Conservation (phyloP, 768 basidiomycete genomes). For the Boletus rex-veris region DNA sequence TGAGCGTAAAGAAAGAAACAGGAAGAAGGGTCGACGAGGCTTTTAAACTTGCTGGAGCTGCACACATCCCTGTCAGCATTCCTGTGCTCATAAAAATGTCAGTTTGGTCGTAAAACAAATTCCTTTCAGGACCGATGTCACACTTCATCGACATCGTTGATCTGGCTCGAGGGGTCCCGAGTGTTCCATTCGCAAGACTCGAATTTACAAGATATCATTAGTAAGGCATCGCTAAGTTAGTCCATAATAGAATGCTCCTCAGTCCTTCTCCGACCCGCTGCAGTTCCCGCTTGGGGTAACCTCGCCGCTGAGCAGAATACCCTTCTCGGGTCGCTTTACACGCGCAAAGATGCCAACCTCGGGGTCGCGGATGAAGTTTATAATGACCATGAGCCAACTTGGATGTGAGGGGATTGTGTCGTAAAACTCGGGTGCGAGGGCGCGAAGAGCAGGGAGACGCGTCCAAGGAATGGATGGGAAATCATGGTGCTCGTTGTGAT, state of each 20-base stretch:
- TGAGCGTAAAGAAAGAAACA: conserved; percentile 18
- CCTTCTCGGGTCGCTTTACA: conserved; percentile 66
- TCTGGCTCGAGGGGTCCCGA: neutral
- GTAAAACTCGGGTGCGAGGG: conserved; percentile 90
- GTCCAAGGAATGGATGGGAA: conserved; percentile 98
- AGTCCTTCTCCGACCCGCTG: conserved; percentile 15
- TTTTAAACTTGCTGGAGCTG: conserved; percentile 8
- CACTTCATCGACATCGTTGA: neutral
- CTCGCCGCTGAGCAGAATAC: conserved; percentile 16
- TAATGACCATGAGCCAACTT: conserved; percentile 92
- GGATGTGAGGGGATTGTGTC: conserved; percentile 82
- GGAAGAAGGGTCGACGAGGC: conserved; percentile 12
- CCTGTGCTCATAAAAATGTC: neutral
- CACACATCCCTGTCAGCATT: conserved; percentile 16
- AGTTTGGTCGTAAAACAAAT: conserved; percentile 15
- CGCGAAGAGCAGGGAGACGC: conserved; percentile 75
- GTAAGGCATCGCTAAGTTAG: neutral
- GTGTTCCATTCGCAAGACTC: conserved; percentile 3
- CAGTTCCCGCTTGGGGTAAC: conserved; percentile 9
- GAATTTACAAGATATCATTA: conserved; percentile 19
- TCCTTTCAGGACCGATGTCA: conserved; percentile 1
- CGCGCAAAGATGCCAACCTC: conserved; percentile 88
- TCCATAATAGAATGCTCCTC: conserved; percentile 6
- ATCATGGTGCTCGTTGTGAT: conserved; percentile 99
- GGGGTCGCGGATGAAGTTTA: conserved; percentile 89